Percentiles rank a stretch among this genome's conserved stretches.
phyloP scores from a whole-genome alignment of 2,329 filamentous ascomycete genomes.

The Phyllosticta citribraziliensis region DNA sequence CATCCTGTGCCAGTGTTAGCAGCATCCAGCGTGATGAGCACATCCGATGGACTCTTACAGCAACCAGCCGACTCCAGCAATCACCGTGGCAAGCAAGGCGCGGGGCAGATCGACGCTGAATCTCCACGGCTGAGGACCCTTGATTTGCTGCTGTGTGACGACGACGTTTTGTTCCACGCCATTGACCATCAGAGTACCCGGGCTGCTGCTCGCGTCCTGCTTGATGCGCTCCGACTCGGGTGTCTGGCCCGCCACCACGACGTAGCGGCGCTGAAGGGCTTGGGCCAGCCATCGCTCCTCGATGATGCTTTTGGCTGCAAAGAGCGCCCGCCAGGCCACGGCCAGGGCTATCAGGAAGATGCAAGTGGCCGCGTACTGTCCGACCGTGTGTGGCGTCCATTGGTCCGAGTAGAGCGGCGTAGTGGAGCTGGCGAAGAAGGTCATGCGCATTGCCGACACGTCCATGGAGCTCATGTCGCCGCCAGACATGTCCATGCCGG shows the following conservation, averaged over 20 bases:
- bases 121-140: constrained; percentile 60
- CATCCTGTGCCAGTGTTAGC: constrained; percentile 52
- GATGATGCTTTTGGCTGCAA: constrained; percentile 56
- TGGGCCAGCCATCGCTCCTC: constrained; percentile 60
- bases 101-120: constrained; percentile 69
- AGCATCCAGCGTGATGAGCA: background rate
- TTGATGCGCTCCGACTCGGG: constrained; percentile 50
- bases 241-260: constrained; percentile 58
- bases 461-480: constrained; percentile 19
- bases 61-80: constrained; percentile 71
- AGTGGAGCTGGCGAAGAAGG: constrained; percentile 54
- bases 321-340: constrained; percentile 56
- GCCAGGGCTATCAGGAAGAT: constrained; percentile 79
- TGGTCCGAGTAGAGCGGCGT: constrained; percentile 56
- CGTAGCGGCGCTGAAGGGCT: constrained; percentile 66
- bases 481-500: constrained; percentile 8
- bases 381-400: constrained; percentile 65
- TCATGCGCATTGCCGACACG: constrained; percentile 41
- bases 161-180: constrained; percentile 73
- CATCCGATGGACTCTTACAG: constrained; percentile 59
- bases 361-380: constrained; percentile 77
- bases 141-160: constrained; percentile 53
- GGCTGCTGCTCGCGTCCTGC: constrained; percentile 47
- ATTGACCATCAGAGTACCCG: constrained; percentile 59
- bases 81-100: constrained; percentile 58